Base-by-base conservation (phyloP, 345 rosid species). In the Erysimum cheiranthoides region DNA sequence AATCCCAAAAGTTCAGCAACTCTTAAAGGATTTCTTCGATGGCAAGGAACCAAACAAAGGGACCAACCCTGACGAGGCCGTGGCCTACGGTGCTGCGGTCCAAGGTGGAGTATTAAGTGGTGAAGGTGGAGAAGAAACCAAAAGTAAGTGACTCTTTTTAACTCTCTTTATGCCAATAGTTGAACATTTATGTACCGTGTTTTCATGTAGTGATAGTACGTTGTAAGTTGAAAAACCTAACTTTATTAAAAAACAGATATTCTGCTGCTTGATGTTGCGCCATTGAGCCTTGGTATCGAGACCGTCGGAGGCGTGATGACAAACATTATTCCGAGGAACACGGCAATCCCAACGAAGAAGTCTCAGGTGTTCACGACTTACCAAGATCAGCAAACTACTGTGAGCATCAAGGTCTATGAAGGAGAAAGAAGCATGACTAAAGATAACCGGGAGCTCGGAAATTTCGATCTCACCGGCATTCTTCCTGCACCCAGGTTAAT, bases 61-160 rank as follows among this genome's bases (percentile, higher is more conserved):
- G 28, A 70, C 85, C 35, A 84, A 86, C 78, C 87, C 90, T 3
- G 90, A 88, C 65, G 89, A 88, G 71, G 93, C 89, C 11, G 89
- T 86, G 3, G 86, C 90, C 1, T 78, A 81, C 56, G 93, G 90
- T 2, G 93, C 90, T 0, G 88, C 93, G 2, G 81, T 88, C 39
- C 89, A 86, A 38, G 89, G 86, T 47, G 84, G 80, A 16, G 77
- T 81, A 53, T 80, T 88, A 14, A 81, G 84, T 6, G 85, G 86
- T 0, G 83, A 83, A 82, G 86, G 86, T 0, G 85, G 83, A 5
- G 84, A 83, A 58, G 82, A 77, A 40, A 79, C 82, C 5, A 70
- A 84, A 84, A 79, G 85, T 82, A 61, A 66, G 78, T 35, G 28
- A 45, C 61, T 51, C n/a, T 9, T 17, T 9, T 6, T 12, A 59